Conservation (phyloP, 2,329 filamentous ascomycete species). For the Cladorrhinum sp. region DNA sequence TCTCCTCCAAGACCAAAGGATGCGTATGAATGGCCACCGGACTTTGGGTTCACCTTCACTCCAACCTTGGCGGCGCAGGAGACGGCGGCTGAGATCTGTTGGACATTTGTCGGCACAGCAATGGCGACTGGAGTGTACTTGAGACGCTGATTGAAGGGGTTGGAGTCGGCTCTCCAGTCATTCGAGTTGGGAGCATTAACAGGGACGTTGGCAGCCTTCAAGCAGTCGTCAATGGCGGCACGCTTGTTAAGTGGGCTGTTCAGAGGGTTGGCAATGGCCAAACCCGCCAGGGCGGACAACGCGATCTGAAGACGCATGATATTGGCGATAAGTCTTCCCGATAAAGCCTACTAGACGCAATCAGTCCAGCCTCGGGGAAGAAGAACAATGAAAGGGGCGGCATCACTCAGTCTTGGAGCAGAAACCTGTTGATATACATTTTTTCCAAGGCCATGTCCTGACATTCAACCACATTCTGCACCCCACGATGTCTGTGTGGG, state of each 20-base stretch:
- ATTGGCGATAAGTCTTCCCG: neutral
- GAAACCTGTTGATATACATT: neutral
- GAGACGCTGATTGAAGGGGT: constrained; percentile 31
- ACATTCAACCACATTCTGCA: neutral
- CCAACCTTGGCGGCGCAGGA: constrained; percentile 40
- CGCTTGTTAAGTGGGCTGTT: constrained; percentile 14
- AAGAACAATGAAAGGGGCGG: neutral
- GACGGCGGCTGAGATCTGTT: constrained; percentile 46
- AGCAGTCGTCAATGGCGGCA: constrained; percentile 31
- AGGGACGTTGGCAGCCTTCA: constrained; percentile 28
- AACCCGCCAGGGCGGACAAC: constrained; percentile 22
- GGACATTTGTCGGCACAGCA: constrained; percentile 39
- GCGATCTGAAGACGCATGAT: constrained; percentile 17
- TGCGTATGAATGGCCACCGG: constrained; percentile 52
- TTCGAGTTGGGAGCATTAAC: constrained; percentile 23
- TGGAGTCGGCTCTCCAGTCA: constrained; percentile 28
- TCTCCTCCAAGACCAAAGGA: constrained; percentile 48
- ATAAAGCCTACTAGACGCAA: neutral
- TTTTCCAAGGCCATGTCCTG: neutral
- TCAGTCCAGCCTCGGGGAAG: neutral
- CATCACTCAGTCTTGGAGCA: neutral
- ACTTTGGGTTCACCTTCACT: constrained; percentile 46
- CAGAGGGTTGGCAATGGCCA: constrained; percentile 24
- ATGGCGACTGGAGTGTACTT: constrained; percentile 41
- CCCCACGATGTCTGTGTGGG: constrained; percentile 13